Base-by-base conservation (phyloP, 139 green algal species). In the Closterium sp. region DNA sequence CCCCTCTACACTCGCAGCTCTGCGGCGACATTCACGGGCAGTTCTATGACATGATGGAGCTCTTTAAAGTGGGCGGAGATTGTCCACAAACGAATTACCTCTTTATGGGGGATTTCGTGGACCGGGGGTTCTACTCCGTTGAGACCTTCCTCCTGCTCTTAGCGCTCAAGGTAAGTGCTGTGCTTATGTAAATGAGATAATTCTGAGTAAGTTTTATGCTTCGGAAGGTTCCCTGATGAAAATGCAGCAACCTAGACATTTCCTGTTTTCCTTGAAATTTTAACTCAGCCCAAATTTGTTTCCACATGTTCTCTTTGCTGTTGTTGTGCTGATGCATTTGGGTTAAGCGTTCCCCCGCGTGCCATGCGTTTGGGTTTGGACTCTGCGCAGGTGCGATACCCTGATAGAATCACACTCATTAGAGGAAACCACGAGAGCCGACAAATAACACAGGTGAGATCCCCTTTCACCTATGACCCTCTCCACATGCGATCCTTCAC, bases 41-140 rank as follows among this genome's bases (percentile, higher is more conserved):
- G 94, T 98, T 99, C 90, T 98, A 98, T 86, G 98, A 99, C 94
- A 94, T 99, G 6, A 97, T 97, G 93, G 98, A 99, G 96, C 96
- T 99, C 23, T 99, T 99, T 92, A 97, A 98, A 90, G 97, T 99
- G 9, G 98, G 98, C 7, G 98, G 98, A 3, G 98, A 99, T 90
- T 99, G 97, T 89, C 98, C 98, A 25, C 94, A 97, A 94, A 99
- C 96, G 23, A 99, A 98, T 93, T 99, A 99, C 94, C 94, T 99
- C 90, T 99, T 99, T 95, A 98, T 99, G 97, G 98, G 98, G 0
- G 98, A 99, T 93, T 99, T 99, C 95, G 98, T 99, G 10, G 98
- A 99, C 93, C 95, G 98, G 23, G 98, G 98, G 64, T 99, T 99
- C 92, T 99, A 99, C 96, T 97, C 94, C 34, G 98, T 99, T 30